A percentile compares a stretch with the other conserved stretches of the same genome.
Evolutionary conservation across 257 asterid species (phyloP).

Genomic region (Cinchona pubescens): DNA sequence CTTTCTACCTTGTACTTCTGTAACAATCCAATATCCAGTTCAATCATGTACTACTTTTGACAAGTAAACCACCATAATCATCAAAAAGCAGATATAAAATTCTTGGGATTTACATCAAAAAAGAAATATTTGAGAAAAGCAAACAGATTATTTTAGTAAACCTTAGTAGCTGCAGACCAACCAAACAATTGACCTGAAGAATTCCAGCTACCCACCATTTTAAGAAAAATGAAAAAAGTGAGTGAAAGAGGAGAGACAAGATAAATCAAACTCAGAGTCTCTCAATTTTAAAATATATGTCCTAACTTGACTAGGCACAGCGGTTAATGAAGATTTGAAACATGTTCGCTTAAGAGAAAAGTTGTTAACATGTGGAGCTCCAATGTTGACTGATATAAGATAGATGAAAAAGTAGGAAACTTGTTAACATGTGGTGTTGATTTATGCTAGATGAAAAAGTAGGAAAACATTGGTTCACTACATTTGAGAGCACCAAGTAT

Average conservation of each 20-base stretch:
- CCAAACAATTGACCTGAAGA: not conserved
- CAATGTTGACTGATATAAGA: too few relatives aligned
- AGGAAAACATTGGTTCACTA: too few relatives aligned
- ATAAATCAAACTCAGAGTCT: too few relatives aligned
- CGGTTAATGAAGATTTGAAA: not conserved
- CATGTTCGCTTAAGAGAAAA: too few relatives aligned
- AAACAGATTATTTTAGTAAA: not conserved
- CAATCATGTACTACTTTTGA: not conserved
- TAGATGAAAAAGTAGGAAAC: too few relatives aligned
- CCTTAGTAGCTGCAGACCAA: not conserved
- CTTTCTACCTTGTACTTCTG: not conserved
- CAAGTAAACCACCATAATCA: not conserved
- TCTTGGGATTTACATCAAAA: not conserved
- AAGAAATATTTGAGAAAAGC: not conserved
- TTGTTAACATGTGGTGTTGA: too few relatives aligned
- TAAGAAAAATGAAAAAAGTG: not conserved
- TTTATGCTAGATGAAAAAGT: too few relatives aligned
- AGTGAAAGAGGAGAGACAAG: not conserved
- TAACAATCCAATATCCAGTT: too few relatives aligned
- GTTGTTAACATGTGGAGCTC: not conserved
- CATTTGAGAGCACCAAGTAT: not conserved
- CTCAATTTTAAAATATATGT: too few relatives aligned
- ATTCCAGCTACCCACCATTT: not conserved
- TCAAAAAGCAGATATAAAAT: not conserved
- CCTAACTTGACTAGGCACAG: too few relatives aligned